A percentile compares a stretch with the other conserved stretches of the same genome.
Conservation (phyloP, 2,329 filamentous ascomycete species). For the Pseudopithomyces chartarum region DNA sequence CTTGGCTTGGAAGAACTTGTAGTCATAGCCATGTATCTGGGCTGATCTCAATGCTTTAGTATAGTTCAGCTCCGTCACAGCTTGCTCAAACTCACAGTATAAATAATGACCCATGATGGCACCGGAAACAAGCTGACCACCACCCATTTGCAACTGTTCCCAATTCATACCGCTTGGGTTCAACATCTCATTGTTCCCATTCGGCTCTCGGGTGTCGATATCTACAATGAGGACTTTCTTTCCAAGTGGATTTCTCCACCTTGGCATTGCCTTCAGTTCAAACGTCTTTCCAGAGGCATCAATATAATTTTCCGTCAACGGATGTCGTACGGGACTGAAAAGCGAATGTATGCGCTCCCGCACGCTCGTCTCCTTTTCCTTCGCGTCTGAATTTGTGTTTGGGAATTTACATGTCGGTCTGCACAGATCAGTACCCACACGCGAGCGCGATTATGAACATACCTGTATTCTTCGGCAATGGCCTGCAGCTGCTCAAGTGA, state of each 20-base stretch:
- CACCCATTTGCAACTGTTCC: constrained; percentile 21
- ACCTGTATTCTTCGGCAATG: constrained; percentile 3
- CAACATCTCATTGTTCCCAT: constrained; percentile 25
- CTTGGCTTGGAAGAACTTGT: constrained; percentile 45
- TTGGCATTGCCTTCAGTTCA: not conserved
- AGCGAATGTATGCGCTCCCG: constrained; percentile 2
- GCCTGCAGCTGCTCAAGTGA: constrained; percentile 2
- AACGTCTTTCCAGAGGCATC: constrained; percentile 5
- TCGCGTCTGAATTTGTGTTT: not conserved
- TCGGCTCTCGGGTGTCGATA: constrained; percentile 35
- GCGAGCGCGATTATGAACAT: not conserved
- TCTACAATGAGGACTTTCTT: constrained; percentile 36
- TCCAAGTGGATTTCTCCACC: constrained; percentile 30
- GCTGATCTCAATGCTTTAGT: constrained; percentile 17
- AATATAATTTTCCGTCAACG: constrained; percentile 1
- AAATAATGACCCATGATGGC: constrained; percentile 48
- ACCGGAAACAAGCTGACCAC: constrained; percentile 43
- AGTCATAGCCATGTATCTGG: constrained; percentile 51
- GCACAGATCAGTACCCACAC: not conserved
- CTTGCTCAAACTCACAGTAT: constrained; percentile 32
- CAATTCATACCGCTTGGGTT: constrained; percentile 28
- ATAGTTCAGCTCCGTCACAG: not conserved
- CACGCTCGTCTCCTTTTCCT: not conserved
- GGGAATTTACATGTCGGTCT: not conserved
- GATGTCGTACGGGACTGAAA: constrained; percentile 1